phyloP scores from a whole-genome alignment of 768 basidiomycete species.

The Tephrocybe sp. region DNA sequence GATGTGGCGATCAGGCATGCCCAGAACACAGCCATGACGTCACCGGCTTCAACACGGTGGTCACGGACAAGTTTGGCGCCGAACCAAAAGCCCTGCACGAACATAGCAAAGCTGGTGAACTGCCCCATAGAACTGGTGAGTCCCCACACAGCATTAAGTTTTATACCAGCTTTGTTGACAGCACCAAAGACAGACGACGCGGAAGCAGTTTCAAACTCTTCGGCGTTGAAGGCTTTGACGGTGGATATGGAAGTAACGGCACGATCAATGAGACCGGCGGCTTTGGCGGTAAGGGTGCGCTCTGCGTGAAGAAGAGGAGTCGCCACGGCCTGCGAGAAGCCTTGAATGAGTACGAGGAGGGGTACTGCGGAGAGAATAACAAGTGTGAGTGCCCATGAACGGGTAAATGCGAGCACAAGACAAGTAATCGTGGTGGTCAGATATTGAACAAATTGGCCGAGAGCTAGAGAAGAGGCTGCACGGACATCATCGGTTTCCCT shows the following conservation, averaged over 20 bases:
- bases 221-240: constrained; percentile 91
- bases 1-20: constrained; percentile 88
- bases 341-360: constrained; percentile 72
- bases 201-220: constrained; percentile 41
- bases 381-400: constrained; percentile 81
- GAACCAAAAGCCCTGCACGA: constrained; percentile 97
- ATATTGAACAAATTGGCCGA: constrained; percentile 79
- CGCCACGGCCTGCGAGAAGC: constrained; percentile 66
- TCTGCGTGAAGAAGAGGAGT: constrained; percentile 68
- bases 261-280: constrained; percentile 79
- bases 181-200: constrained; percentile 41
- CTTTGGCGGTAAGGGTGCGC: constrained; percentile 61
- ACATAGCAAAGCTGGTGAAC: constrained; percentile 88
- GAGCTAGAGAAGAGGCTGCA: constrained; percentile 74
- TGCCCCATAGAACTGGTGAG: constrained; percentile 63
- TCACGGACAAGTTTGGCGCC: constrained; percentile 86
- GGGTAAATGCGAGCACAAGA: constrained; percentile 77
- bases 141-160: constrained; percentile 74
- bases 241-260: constrained; percentile 76
- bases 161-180: constrained; percentile 45
- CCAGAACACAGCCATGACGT: constrained; percentile 98
- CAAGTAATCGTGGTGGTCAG: constrained; percentile 76
- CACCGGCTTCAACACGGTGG: constrained; percentile 63
- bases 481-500: constrained; percentile 97
- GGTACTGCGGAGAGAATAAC: constrained; percentile 93